Percentiles rank a stretch among this genome's conserved stretches.
These are phyloP conservation scores for Pseudonectria foliicola DNA, from an alignment of 2,329 filamentous ascomycete species.

Conservation along the genomic window DNA sequence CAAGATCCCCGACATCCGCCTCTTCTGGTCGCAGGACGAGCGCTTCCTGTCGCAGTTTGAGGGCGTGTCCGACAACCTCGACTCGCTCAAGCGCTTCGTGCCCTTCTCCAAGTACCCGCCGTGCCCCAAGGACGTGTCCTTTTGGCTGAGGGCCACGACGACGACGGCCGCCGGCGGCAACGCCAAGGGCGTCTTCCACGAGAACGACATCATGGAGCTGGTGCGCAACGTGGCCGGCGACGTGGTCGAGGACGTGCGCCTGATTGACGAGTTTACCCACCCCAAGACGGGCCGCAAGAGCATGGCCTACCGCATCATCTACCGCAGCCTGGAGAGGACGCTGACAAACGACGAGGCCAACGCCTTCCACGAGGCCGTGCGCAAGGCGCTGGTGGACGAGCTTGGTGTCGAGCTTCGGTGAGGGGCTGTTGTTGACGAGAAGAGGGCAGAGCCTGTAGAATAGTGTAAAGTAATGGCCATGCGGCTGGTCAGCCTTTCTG, in stretches of 20 bases:
- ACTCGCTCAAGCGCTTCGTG: constrained; percentile 56
- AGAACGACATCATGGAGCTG: constrained; percentile 96
- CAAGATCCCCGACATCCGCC: constrained; percentile 88
- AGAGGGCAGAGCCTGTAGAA: not conserved
- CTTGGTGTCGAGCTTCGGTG: constrained; percentile 62
- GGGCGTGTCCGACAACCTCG: constrained; percentile 47
- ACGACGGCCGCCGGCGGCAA: constrained; percentile 43
- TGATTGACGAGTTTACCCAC: constrained; percentile 83
- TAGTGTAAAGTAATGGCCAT: not conserved
- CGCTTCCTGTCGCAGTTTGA: constrained; percentile 84
- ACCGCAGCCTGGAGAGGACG: constrained; percentile 85
- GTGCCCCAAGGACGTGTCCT: constrained; percentile 87
- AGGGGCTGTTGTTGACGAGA: constrained; percentile 2
- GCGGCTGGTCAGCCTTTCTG: not conserved
- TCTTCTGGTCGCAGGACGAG: constrained; percentile 86
- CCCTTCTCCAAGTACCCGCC: constrained; percentile 89
- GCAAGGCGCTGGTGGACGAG: constrained; percentile 55
- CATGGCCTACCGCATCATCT: constrained; percentile 88
- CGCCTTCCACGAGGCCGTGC: constrained; percentile 63
- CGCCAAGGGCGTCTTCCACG: constrained; percentile 58
- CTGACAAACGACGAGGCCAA: constrained; percentile 80
- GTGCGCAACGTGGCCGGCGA: constrained; percentile 78
- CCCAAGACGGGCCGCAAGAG: constrained; percentile 78
- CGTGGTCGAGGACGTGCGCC: constrained; percentile 75
- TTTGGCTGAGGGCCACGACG: constrained; percentile 60